phyloP scores from a whole-genome alignment of 2,329 filamentous ascomycete species.

The Cladorrhinum sp. region DNA sequence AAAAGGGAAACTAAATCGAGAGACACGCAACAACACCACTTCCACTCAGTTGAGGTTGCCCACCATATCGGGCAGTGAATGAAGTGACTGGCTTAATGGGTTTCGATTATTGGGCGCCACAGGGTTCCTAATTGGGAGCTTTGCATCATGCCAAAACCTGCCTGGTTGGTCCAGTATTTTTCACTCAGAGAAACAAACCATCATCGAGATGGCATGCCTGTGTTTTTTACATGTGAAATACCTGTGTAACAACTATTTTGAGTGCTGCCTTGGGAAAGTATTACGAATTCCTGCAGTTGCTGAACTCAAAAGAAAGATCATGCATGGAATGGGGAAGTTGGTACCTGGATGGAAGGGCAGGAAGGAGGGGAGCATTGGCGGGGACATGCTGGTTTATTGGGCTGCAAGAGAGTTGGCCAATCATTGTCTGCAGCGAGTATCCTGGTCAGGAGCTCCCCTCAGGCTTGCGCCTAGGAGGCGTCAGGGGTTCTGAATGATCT shows the following conservation, averaged over 20 bases:
- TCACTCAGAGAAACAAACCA: no score
- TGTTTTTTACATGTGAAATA: no score
- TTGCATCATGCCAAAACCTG: neutral
- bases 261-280: neutral
- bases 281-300: neutral
- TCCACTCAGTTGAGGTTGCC: neutral
- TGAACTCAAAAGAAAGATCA: neutral
- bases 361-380: neutral
- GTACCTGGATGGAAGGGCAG: neutral
- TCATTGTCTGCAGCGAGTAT: neutral
- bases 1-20: neutral
- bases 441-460: neutral
- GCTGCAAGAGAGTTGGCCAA: neutral
- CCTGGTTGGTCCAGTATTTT: neutral
- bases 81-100: neutral
- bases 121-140: neutral
- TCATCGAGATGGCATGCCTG: no score
- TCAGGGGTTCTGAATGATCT: neutral
- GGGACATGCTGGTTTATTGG: neutral
- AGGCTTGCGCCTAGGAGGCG: neutral
- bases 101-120: neutral
- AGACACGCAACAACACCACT: neutral
- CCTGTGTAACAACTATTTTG: no score
- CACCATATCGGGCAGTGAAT: neutral
- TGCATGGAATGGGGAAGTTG: no score